phyloP scores from a whole-genome alignment of 352 stramenopile genomes.

The Phytophthora sp. region DNA sequence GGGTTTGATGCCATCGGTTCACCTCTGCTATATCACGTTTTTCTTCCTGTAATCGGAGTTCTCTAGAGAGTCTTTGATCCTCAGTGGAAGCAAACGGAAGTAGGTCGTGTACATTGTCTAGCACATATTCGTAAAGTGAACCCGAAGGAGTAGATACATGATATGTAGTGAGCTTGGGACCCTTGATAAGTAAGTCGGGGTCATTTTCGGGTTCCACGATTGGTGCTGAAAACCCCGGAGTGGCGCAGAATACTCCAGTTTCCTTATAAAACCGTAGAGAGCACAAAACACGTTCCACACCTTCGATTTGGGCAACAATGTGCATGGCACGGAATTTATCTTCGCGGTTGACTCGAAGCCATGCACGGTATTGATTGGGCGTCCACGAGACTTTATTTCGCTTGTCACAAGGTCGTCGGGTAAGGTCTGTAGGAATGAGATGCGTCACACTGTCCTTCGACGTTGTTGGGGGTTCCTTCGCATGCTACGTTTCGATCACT shows the following conservation, averaged over 20 bases:
- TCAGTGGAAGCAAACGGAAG: constrained; percentile 42
- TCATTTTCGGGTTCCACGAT: constrained; percentile 45
- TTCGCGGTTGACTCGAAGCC: constrained; percentile 55
- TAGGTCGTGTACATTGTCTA: constrained; percentile 68
- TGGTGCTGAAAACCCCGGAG: constrained; percentile 59
- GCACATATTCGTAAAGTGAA: constrained; percentile 58
- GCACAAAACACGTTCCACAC: constrained; percentile 49
- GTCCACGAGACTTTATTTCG: constrained; percentile 31
- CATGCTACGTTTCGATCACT: constrained; percentile 2
- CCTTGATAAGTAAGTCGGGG: constrained; percentile 38
- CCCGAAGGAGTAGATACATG: constrained; percentile 37
- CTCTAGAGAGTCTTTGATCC: constrained; percentile 46
- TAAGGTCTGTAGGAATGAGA: constrained; percentile 31
- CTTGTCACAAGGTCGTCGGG: constrained; percentile 25
- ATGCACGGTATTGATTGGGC: constrained; percentile 42
- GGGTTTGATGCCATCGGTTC: constrained; percentile 37
- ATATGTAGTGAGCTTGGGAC: constrained; percentile 57
- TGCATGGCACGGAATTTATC: constrained; percentile 70
- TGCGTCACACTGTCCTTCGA: constrained; percentile 23
- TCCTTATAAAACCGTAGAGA: constrained; percentile 58
- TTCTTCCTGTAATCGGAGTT: constrained; percentile 57
- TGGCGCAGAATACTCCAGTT: constrained; percentile 56
- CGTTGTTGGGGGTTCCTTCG: constrained; percentile 14
- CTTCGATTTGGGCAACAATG: constrained; percentile 51
- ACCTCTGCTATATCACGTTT: constrained; percentile 37